Evolutionary conservation across 129 eudicot genomes (phyloP).

Genomic region (Artemisia argyi): DNA sequence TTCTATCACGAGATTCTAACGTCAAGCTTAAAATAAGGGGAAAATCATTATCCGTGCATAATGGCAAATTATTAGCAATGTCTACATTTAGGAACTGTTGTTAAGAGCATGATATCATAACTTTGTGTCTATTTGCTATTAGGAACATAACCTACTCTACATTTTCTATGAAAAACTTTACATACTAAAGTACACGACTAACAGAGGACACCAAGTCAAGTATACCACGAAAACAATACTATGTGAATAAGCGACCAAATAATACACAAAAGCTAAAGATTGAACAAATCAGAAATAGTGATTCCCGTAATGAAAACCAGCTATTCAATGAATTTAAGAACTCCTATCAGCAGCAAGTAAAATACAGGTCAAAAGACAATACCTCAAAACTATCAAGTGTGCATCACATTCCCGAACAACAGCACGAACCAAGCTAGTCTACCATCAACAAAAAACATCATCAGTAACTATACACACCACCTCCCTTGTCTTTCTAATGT

Average conservation of each 20-base stretch:
- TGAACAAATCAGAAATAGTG: no score
- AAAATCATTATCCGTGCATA: no score
- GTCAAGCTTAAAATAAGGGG: neutral
- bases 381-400: conserved; percentile 72
- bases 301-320: no score
- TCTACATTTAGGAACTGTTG: no score
- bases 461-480: conserved; percentile 14
- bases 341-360: conserved; percentile 8
- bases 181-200: no score
- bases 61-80: no score
- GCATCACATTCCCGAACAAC: conserved; percentile 89
- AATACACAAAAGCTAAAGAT: no score
- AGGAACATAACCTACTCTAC: no score
- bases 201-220: neutral
- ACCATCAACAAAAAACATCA: conserved; percentile 24
- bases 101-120: no score
- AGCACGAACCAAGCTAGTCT: conserved; percentile 98
- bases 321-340: neutral
- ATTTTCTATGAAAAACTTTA: no score
- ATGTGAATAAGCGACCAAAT: no score
- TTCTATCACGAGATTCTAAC: neutral
- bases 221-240: neutral
- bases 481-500: neutral
- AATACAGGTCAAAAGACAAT: conserved; percentile 24
- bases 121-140: neutral